These are phyloP conservation scores for Aspergillus funiculosus DNA, from an alignment of 495 filamentous ascomycete species.

Conservation along the genomic window DNA sequence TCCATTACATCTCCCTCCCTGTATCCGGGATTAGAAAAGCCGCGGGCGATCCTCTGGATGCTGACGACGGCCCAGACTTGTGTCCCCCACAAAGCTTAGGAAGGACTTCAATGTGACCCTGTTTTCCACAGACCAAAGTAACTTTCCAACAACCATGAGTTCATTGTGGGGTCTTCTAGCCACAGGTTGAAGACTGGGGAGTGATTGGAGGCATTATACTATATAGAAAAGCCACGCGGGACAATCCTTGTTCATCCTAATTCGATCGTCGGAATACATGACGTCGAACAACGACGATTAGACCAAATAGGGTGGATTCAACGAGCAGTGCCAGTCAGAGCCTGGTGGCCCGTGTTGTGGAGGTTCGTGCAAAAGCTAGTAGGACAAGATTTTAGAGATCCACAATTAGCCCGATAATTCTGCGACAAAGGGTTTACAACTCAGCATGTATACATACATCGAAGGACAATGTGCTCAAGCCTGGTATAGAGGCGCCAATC, in stretches of 20 bases:
- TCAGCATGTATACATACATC: too few species aligned
- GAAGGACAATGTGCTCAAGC: too few species aligned
- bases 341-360: background rate
- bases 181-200: background rate
- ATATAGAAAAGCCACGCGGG: slow-evolving; percentile 1
- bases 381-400: background rate
- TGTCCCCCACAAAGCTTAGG: background rate
- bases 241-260: slow-evolving; percentile 5
- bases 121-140: background rate
- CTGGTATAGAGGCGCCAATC: too few species aligned
- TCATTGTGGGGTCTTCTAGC: slow-evolving; percentile 1
- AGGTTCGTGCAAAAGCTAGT: slow-evolving; percentile 2
- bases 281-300: background rate
- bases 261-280: background rate
- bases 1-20: slow-evolving; percentile 10
- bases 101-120: background rate
- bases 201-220: slow-evolving; percentile 2
- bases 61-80: slow-evolving; percentile 14
- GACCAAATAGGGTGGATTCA: background rate
- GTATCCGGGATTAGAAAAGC: slow-evolving; percentile 17
- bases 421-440: background rate
- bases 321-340: background rate
- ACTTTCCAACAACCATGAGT: background rate
- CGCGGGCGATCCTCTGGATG: slow-evolving; percentile 12
- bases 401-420: slow-evolving; percentile 2